Percentiles rank a stretch among this genome's conserved stretches.
Evolutionary conservation across 2,329 filamentous ascomycete genomes (phyloP).

Genomic region (Scorias spongiosa): DNA sequence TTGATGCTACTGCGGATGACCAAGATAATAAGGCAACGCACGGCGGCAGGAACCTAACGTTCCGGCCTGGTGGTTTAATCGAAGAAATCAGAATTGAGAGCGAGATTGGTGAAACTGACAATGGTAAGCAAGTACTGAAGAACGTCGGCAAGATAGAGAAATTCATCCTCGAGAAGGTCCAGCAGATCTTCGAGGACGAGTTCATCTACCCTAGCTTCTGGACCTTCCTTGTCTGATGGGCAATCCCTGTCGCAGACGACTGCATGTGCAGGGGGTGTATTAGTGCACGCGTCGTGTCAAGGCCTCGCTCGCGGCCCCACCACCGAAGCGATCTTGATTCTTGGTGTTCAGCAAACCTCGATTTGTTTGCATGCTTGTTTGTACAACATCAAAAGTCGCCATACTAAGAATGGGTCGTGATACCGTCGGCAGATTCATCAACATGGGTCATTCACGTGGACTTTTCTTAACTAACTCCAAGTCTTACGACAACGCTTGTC

Average conservation of each 20-base stretch:
- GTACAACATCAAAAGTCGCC: too few relatives aligned
- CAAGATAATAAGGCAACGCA: constrained; percentile 1
- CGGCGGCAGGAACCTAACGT: constrained; percentile 9
- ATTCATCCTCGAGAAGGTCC: constrained; percentile 91
- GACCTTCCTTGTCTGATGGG: constrained; percentile 77
- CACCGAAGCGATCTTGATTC: too few relatives aligned
- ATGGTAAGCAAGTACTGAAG: constrained; percentile 86
- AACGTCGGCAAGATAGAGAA: constrained; percentile 98
- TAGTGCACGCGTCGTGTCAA: too few relatives aligned
- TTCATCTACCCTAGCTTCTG: constrained; percentile 98
- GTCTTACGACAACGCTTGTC: too few relatives aligned
- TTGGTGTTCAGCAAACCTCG: too few relatives aligned
- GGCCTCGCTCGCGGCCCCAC: too few relatives aligned
- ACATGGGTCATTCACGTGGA: too few relatives aligned
- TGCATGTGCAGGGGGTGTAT: too few relatives aligned
- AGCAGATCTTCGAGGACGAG: constrained; percentile 94
- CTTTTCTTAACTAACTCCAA: too few relatives aligned
- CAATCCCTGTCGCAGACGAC: neutral
- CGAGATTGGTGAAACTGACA: constrained; percentile 85
- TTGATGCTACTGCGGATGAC: constrained; percentile 11
- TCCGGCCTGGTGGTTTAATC: constrained; percentile 54
- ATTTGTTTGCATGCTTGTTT: too few relatives aligned
- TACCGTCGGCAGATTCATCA: too few relatives aligned
- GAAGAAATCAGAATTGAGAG: constrained; percentile 94
- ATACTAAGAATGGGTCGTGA: too few relatives aligned